Conservation (phyloP, 1,284 basidiomycete genomes). For the Uromyces viciae-fabae region DNA sequence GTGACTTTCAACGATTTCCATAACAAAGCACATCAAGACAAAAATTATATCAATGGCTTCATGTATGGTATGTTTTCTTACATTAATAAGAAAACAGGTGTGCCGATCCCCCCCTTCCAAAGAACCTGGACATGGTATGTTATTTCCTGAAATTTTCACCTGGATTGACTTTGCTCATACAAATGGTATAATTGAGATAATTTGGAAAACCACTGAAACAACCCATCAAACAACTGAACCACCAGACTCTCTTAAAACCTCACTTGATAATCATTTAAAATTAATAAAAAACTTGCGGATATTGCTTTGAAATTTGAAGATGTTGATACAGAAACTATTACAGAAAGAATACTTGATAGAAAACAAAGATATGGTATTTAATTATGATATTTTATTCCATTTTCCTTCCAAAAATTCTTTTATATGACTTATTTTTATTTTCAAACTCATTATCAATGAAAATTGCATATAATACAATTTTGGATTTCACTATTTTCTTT, state of each 20-base stretch:
- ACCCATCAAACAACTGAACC: background rate
- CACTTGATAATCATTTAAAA: background rate
- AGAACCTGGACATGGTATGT: background rate
- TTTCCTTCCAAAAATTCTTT: too few relatives aligned
- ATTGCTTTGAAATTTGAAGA: background rate
- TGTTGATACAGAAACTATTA: background rate
- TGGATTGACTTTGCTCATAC: background rate
- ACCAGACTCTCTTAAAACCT: background rate
- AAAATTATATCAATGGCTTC: slow-evolving; percentile 9
- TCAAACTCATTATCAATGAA: background rate
- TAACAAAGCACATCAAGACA: slow-evolving; percentile 1
- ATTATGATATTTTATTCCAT: background rate
- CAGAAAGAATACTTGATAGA: too few relatives aligned
- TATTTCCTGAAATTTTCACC: background rate
- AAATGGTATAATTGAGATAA: background rate
- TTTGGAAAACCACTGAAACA: background rate
- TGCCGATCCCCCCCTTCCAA: background rate
- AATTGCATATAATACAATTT: too few relatives aligned
- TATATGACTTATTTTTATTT: background rate
- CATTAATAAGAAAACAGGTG: background rate
- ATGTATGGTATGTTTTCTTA: background rate
- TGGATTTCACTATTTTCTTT: too few relatives aligned
- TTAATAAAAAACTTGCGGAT: background rate
- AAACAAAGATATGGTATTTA: background rate
- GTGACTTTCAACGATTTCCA: background rate